Conservation (phyloP, 495 filamentous ascomycete genomes). For the Penicillium chermesinum region DNA sequence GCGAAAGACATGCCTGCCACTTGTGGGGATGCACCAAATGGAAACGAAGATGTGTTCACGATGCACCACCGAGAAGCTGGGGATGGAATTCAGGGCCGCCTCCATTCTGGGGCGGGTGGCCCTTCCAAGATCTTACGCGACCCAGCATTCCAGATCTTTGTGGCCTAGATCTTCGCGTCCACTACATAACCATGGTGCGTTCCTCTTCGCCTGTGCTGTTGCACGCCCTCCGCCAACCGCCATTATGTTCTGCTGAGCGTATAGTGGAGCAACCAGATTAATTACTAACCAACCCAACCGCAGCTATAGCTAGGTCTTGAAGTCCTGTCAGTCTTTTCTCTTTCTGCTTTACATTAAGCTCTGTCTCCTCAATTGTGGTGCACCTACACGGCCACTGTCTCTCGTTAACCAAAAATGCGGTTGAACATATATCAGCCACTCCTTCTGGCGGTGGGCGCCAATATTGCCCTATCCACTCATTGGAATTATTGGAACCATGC, state of each 20-base stretch:
- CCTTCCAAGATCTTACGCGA: constrained; percentile 14
- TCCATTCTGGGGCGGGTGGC: constrained; percentile 15
- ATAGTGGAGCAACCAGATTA: too few species aligned
- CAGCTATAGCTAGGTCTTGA: neutral
- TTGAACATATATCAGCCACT: neutral
- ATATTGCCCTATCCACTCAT: neutral
- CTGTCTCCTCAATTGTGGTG: too few species aligned
- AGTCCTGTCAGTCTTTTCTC: neutral
- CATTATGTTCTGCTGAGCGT: neutral
- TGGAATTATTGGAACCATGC: constrained; percentile 1
- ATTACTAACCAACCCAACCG: neutral
- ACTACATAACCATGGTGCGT: constrained; percentile 16
- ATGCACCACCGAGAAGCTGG: too few species aligned
- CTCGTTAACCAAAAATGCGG: neutral
- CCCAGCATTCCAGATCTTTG: constrained; percentile 18
- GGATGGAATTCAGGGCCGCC: constrained; percentile 26
- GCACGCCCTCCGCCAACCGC: constrained; percentile 6
- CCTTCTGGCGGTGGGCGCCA: neutral
- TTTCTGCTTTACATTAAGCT: too few species aligned
- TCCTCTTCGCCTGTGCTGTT: neutral
- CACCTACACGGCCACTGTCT: neutral
- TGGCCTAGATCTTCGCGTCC: constrained; percentile 11
- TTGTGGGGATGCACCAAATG: too few species aligned
- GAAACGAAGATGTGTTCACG: too few species aligned
- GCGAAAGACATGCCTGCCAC: too few species aligned